A percentile compares a stretch with the other conserved stretches of the same genome.
phyloP scores from a whole-genome alignment of 2,329 filamentous ascomycete genomes.

The Sporothrix variecibatus region DNA sequence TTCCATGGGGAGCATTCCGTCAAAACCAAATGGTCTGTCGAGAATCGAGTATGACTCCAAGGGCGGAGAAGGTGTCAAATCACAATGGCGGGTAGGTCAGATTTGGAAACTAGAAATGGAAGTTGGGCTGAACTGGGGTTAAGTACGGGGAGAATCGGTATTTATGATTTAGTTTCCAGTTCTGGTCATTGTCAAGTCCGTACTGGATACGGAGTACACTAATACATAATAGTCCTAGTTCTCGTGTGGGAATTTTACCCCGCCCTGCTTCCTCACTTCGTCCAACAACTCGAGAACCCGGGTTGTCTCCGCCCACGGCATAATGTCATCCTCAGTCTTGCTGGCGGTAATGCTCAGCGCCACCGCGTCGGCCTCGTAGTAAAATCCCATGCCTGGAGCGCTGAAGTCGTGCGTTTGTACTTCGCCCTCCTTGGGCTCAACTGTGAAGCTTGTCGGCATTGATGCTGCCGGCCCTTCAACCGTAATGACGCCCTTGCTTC shows the following conservation, averaged over 20 bases:
- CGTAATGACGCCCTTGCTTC: not conserved
- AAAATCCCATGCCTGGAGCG: not conserved
- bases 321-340: not conserved
- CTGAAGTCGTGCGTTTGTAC: not conserved
- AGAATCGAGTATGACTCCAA: not conserved
- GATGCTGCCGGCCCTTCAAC: not conserved
- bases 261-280: not conserved
- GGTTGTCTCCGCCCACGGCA: not conserved
- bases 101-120: too few relatives aligned
- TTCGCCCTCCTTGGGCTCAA: not conserved
- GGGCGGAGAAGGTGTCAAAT: not conserved
- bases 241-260: not conserved
- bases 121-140: too few relatives aligned
- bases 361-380: not conserved
- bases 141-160: not conserved
- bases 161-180: not conserved
- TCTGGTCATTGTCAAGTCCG: too few relatives aligned
- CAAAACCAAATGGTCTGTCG: not conserved
- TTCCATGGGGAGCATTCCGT: not conserved
- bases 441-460: not conserved
- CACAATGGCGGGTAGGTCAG: too few relatives aligned
- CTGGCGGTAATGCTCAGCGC: not conserved
- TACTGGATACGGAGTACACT: not conserved
- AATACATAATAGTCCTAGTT: not conserved
- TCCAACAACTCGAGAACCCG: not conserved